Conservation (phyloP, 345 rosid species). For the Raphanus sativus region DNA sequence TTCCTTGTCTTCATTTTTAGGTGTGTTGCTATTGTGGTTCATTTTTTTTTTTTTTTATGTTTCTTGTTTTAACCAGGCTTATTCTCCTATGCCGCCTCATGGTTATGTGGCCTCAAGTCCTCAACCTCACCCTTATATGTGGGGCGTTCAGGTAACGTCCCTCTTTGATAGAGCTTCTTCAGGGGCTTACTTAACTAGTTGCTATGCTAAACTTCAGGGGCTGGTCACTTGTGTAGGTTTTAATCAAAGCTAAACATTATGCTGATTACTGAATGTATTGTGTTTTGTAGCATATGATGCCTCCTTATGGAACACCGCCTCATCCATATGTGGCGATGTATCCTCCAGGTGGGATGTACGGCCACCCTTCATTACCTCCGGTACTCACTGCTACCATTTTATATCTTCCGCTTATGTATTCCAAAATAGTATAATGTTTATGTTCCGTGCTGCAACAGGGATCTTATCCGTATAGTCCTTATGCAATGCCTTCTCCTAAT, state of each 20-base stretch:
- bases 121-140: slow-evolving; percentile 96
- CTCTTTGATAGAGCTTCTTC: slow-evolving; percentile 4
- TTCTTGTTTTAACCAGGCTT: slow-evolving; percentile 56
- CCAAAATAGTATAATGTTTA: not conserved
- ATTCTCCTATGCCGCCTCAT: slow-evolving; percentile 89
- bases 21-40: not conserved
- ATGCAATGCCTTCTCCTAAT: slow-evolving; percentile 89
- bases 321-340: slow-evolving; percentile 96
- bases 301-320: slow-evolving; percentile 94
- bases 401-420: slow-evolving; percentile 12
- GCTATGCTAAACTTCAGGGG: too few relatives aligned
- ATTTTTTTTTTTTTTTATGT: not conserved
- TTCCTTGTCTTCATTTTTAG: not conserved
- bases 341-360: slow-evolving; percentile 93
- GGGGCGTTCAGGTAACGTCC: slow-evolving; percentile 90
- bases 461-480: slow-evolving; percentile 94
- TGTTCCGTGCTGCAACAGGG: slow-evolving; percentile 52
- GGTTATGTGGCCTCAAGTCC: slow-evolving; percentile 93
- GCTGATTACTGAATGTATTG: not conserved
- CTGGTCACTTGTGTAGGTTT: too few relatives aligned
- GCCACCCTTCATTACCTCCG: slow-evolving; percentile 91
- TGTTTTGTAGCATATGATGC: slow-evolving; percentile 77
- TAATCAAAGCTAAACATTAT: not conserved
- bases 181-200: not conserved
- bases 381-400: slow-evolving; percentile 46